Conservation (phyloP, 164 flowering plant species). For the Vitis amurensis region DNA sequence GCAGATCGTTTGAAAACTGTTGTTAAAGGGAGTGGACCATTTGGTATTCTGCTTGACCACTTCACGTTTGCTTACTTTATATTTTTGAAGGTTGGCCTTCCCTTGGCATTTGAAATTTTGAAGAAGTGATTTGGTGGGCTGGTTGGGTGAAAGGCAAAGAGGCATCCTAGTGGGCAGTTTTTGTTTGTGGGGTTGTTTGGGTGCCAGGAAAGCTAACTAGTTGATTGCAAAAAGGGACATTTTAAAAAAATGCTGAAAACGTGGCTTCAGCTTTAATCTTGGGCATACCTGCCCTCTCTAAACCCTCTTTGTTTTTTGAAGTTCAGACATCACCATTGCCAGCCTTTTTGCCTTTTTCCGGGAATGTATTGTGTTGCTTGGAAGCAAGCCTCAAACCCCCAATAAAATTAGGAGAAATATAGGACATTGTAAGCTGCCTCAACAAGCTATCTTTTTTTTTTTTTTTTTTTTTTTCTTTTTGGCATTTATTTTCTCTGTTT, state of each 20-base stretch:
- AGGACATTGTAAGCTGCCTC: too few relatives aligned
- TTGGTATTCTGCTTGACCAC: too few relatives aligned
- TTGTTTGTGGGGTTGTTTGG: background rate
- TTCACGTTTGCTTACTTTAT: too few relatives aligned
- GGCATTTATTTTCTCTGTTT: too few relatives aligned
- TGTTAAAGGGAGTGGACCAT: too few relatives aligned
- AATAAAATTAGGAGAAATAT: too few relatives aligned
- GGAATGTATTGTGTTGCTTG: conserved; percentile 6
- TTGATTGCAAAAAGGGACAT: background rate
- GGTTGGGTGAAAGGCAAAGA: background rate
- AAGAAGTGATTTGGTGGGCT: background rate
- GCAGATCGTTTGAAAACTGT: too few relatives aligned
- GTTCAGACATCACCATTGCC: background rate
- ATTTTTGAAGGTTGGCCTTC: too few relatives aligned
- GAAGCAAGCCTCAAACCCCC: conserved; percentile 5
- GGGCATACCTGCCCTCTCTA: background rate
- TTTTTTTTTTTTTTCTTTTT: too few relatives aligned
- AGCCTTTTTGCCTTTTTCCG: background rate
- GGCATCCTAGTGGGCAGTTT: background rate
- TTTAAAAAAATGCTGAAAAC: background rate
- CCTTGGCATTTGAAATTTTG: too few relatives aligned
- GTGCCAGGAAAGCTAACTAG: background rate
- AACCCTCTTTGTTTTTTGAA: background rate
- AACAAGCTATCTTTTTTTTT: too few relatives aligned
- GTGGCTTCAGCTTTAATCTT: conserved; percentile 5